Evolutionary conservation across 2,329 filamentous ascomycete species (phyloP), one percentile per base, ranked within the genome.

Genomic region (Aspergillus sp.): DNA sequence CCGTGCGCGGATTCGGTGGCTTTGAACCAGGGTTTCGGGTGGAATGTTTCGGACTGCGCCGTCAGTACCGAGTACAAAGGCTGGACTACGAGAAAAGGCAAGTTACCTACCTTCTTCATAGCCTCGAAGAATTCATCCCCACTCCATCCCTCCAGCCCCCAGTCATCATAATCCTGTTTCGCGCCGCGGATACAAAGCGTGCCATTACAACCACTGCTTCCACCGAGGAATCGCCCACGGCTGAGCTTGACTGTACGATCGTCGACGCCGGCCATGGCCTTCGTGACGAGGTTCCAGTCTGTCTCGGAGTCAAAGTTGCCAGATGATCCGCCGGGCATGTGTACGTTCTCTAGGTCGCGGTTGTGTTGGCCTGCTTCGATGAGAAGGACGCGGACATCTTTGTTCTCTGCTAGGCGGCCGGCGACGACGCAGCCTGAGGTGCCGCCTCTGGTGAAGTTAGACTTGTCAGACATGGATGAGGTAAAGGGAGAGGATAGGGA

Each of bases 21-120:
- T 38, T 85, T 70, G 71, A 87, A 86, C 85, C 85, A 87, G 30
- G 81, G 74, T 68, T 87, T 87, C 22, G 74, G 69, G 59, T 87
- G 82, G 66, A 88, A 88, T 2, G 81, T 85, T 65, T 88, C 86
- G 1, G 83, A 77, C 83, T 76, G 53, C 52, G 3, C 19, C 4
- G 30, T 19, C 11, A 57, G 17, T 5, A 22, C 7, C 4, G 15
- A 4, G 3, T 5, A n/a, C 5, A 15, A 23, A 19, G 13, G 28
- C 15, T 31, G 25, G 0, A 17, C 0, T 13, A 11, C 9, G 15
- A 22, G 30, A 3, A 30, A 25, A 4, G n/a, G n/a, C 3, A 15
- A 2, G 4, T 30, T 13, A 11, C 19, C 3, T 46, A 83, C 81
- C 79, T 85, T 87, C 54, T 74, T 79, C 81, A 87, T 87, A 57